phyloP scores from a whole-genome alignment of 352 stramenopile species.

The Globisporangium yorkense region DNA sequence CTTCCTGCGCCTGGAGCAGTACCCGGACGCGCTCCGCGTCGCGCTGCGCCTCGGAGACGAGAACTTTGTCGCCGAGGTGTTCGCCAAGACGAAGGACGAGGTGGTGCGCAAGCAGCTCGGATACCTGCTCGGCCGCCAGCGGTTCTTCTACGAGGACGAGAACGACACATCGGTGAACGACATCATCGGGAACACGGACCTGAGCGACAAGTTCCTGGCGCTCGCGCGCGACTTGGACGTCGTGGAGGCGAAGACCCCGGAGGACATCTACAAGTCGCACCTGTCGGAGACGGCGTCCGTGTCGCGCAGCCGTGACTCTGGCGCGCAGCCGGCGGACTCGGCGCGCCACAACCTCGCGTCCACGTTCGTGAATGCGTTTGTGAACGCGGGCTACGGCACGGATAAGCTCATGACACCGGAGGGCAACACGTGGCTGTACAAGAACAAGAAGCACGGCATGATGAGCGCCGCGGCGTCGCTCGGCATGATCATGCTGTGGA shows the following conservation, averaged over 20 bases:
- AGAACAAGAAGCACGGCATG: constrained; percentile 99
- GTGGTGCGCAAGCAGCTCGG: constrained; percentile 90
- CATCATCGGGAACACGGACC: constrained; percentile 95
- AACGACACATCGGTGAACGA: constrained; percentile 88
- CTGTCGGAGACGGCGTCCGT: constrained; percentile 93
- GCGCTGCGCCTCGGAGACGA: constrained; percentile 90
- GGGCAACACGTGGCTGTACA: constrained; percentile 98
- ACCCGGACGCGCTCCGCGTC: constrained; percentile 95
- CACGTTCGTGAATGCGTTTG: constrained; percentile 99
- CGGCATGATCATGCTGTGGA: constrained; percentile 98
- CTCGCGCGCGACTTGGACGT: constrained; percentile 97
- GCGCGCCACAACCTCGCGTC: constrained; percentile 97
- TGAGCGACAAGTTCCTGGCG: constrained; percentile 95
- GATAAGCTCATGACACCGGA: constrained; percentile 95
- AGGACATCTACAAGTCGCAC: constrained; percentile 99
- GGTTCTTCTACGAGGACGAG: constrained; percentile 93
- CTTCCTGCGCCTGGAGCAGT: constrained; percentile 92
- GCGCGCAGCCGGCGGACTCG: constrained; percentile 90
- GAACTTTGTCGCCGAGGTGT: constrained; percentile 67
- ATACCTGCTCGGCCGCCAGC: constrained; percentile 94
- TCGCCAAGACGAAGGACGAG: constrained; percentile 66
- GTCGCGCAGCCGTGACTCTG: constrained; percentile 59
- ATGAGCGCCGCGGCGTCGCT: constrained; percentile 97
- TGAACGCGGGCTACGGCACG: constrained; percentile 97
- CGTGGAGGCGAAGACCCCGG: constrained; percentile 94